Conservation (phyloP, 345 rosid species). For the rapeseed (Brassica napus) region DNA sequence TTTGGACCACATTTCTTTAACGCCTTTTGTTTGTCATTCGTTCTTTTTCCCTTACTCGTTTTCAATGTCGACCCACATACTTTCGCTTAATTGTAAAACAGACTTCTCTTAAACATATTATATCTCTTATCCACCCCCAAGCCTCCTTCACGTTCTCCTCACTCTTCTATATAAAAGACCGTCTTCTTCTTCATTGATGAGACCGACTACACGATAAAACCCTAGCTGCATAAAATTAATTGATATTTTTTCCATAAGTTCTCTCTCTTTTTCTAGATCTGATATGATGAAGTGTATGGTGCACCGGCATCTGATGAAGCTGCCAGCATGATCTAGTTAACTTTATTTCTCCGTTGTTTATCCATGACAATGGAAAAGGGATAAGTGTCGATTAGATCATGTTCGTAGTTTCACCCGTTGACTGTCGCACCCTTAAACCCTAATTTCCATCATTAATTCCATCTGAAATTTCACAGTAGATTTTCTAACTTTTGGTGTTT, state of each 20-base stretch:
- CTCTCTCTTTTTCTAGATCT: neutral
- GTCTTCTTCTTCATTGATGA: slow-evolving; percentile 29
- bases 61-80: slow-evolving; percentile 23
- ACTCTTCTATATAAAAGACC: slow-evolving; percentile 1
- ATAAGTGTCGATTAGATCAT: slow-evolving; percentile 70
- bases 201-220: slow-evolving; percentile 23
- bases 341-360: slow-evolving; percentile 37
- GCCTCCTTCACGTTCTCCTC: slow-evolving; percentile 2
- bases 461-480: neutral
- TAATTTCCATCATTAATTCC: neutral
- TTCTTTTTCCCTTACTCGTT: neutral
- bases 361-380: slow-evolving; percentile 16
- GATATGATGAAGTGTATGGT: slow-evolving; percentile 36
- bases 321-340: slow-evolving; percentile 98
- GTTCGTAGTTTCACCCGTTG: slow-evolving; percentile 84
- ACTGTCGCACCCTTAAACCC: slow-evolving; percentile 57
- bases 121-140: slow-evolving; percentile 11
- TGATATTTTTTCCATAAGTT: neutral
- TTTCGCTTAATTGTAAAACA: slow-evolving; percentile 2
- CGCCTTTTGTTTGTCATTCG: slow-evolving; percentile 41
- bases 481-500: neutral
- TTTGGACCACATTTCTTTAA: slow-evolving; percentile 46
- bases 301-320: slow-evolving; percentile 89
- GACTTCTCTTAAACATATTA: slow-evolving; percentile 13
- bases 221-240: neutral